Evolutionary conservation across 139 green algal species (phyloP), one percentile per base, ranked within the genome.

Genomic region (Tetraselmis chui): DNA sequence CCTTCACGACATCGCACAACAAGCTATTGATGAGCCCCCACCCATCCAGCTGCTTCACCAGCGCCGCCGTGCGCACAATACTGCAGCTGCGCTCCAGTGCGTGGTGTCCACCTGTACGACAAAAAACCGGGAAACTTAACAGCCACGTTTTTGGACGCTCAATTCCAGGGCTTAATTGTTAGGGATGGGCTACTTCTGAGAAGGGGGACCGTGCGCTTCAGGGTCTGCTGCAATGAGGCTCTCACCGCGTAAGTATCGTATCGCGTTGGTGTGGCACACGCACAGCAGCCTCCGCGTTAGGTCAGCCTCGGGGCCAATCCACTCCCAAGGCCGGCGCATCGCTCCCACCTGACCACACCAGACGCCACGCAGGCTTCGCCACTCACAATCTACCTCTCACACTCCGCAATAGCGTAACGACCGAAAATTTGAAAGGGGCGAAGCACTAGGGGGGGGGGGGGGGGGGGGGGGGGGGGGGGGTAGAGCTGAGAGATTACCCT

Each of bases 201-300:
- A n/a, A n/a, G n/a, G n/a, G n/a, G n/a, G n/a, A n/a, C n/a, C n/a
- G n/a, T n/a, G n/a, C n/a, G n/a, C n/a, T n/a, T n/a, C 59, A n/a
- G 23, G 59, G 59, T 22, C 59, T 23, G 23, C 23, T 22, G 22
- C 23, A 23, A 23, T 23, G 59, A 22, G 59, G n/a, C 26, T 23
- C 2, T 31, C 74, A 28, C 26, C 74, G 2, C 2, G 2, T 25
- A 77, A 31, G 2, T 77, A 28, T 2, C 74, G 26, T 25, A 77
- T 18, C 5, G n/a, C 74, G 74, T 28, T 77, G 26, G 26, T 31
- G 74, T 77, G 26, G 74, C n/a, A 22, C 2, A 76, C 81, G 18
- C 84, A 32, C 79, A 88, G 76, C 28, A 88, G 23, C 22, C 75
- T 76, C 29, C 84, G 78, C 1, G 83, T 58, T 1, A 83, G 32